phyloP scores from a whole-genome alignment of 441 rosid genomes.

The Pelargonium exstipulatum region DNA sequence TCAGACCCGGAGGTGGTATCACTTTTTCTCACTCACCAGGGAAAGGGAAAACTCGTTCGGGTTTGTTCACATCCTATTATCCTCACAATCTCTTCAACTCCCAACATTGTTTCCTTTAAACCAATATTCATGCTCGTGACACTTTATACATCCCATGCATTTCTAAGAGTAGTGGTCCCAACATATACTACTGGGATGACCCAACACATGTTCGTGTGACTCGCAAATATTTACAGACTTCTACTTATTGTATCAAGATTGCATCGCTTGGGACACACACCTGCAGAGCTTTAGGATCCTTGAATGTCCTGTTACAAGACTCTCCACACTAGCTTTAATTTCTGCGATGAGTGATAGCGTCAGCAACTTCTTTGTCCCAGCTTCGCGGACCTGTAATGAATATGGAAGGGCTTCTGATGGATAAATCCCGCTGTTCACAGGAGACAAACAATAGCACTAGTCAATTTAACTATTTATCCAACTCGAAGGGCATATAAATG shows the following conservation, averaged over 20 bases:
- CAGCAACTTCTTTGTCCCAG: background rate
- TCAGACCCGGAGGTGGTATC: too few relatives aligned
- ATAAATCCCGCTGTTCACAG: conserved; percentile 22
- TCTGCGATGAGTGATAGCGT: conserved; percentile 3
- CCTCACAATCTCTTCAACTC: too few relatives aligned
- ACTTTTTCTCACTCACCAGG: too few relatives aligned
- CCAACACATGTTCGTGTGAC: background rate
- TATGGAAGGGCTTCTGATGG: conserved; percentile 16
- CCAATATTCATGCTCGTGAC: too few relatives aligned
- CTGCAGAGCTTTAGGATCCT: conserved; percentile 17
- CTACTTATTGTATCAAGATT: background rate
- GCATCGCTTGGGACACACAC: conserved; percentile 10
- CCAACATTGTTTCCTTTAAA: too few relatives aligned
- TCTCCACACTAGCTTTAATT: conserved; percentile 1
- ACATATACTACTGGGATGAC: background rate
- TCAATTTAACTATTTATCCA: background rate
- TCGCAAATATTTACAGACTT: too few relatives aligned
- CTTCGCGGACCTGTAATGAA: background rate
- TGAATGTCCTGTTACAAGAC: conserved; percentile 2
- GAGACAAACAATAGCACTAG: background rate
- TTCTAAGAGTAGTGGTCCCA: too few relatives aligned
- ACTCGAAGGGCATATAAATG: background rate
- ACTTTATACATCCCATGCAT: too few relatives aligned
- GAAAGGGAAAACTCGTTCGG: too few relatives aligned
- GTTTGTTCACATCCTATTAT: too few relatives aligned